phyloP scores from a whole-genome alignment of 495 filamentous ascomycete genomes.

The Durotheca rogersii region DNA sequence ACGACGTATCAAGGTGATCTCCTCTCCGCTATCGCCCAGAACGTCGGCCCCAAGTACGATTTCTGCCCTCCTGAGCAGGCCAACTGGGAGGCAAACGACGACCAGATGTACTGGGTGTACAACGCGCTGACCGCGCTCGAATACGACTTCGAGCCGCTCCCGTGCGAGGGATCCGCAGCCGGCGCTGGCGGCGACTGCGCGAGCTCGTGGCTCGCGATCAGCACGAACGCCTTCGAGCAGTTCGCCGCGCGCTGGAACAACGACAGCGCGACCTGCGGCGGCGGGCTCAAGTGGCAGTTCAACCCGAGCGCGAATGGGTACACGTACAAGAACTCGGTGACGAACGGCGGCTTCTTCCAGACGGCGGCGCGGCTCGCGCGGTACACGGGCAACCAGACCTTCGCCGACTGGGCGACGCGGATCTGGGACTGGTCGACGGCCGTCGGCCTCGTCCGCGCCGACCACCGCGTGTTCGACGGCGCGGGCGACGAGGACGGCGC shows the following conservation, averaged over 20 bases:
- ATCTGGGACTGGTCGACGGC: slow-evolving; percentile 67
- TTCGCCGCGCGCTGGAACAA: slow-evolving; percentile 67
- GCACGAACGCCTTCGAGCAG: slow-evolving; percentile 73
- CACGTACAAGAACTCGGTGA: slow-evolving; percentile 76
- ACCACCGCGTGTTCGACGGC: slow-evolving; percentile 70
- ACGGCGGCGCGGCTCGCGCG: slow-evolving; percentile 71
- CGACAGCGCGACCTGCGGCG: slow-evolving; percentile 66
- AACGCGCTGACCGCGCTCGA: slow-evolving; percentile 79
- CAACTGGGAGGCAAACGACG: slow-evolving; percentile 76
- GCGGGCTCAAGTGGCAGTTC: slow-evolving; percentile 86
- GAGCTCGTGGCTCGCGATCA: slow-evolving; percentile 72
- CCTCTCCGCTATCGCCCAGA: slow-evolving; percentile 65
- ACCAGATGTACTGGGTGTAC: slow-evolving; percentile 85
- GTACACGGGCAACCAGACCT: slow-evolving; percentile 75
- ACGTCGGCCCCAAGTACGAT: slow-evolving; percentile 64
- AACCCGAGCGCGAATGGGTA: slow-evolving; percentile 75
- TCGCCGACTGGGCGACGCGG: slow-evolving; percentile 70
- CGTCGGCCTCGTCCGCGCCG: slow-evolving; percentile 60
- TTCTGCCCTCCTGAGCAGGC: slow-evolving; percentile 82
- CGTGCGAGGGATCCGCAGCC: slow-evolving; percentile 36
- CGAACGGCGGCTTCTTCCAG: slow-evolving; percentile 78
- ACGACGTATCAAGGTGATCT: slow-evolving; percentile 68
- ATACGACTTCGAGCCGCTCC: slow-evolving; percentile 55
- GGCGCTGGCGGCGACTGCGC: slow-evolving; percentile 54
- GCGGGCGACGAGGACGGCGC: slow-evolving; percentile 56